Conservation (phyloP, 2,329 filamentous ascomycete species). For the Colletotrichum sp. region DNA sequence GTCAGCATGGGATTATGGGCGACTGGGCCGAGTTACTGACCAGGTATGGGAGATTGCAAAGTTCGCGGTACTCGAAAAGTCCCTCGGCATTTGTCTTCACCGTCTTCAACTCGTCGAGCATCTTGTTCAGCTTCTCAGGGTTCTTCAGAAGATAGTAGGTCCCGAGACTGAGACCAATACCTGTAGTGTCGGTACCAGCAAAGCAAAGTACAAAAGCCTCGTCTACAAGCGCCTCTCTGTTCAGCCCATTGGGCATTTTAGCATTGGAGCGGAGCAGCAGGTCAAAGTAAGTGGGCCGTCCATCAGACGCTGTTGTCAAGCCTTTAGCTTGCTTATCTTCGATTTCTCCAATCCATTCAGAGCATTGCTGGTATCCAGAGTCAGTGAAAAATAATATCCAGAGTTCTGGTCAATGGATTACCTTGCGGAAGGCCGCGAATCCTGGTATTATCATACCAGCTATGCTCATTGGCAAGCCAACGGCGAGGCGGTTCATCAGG, state of each 20-base stretch:
- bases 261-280: not conserved
- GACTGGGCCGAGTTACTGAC: not conserved
- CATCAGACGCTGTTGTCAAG: not conserved
- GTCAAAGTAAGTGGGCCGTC: not conserved
- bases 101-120: not conserved
- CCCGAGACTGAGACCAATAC: not conserved
- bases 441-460: not conserved
- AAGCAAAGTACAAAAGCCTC: not conserved
- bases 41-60: not conserved
- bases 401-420: not conserved
- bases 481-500: not conserved
- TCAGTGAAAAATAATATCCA: fast-evolving
- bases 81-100: not conserved
- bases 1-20: not conserved
- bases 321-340: not conserved
- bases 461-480: not conserved
- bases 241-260: not conserved
- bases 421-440: not conserved
- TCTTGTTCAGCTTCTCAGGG: not conserved
- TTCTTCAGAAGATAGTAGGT: not conserved
- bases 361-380: not conserved
- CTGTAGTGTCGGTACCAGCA: not conserved
- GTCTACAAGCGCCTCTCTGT: not conserved
- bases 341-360: not conserved
- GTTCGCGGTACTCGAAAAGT: not conserved